Conservation (phyloP, 805 yeast species). For the Saccharomyces paradoxus region DNA sequence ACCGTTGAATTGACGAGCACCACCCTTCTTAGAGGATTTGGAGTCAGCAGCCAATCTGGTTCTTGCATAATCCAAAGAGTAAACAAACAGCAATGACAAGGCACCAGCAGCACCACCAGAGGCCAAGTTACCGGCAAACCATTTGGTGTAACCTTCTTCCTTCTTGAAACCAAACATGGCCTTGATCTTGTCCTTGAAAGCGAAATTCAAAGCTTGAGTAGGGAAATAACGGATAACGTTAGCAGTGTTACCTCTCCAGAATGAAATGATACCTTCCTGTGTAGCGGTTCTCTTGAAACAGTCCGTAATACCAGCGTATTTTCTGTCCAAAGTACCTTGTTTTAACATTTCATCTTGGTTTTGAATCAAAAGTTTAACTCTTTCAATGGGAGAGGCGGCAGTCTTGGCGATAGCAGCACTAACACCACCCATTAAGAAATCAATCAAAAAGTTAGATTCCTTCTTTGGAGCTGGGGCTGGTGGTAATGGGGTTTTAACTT, state of each 20-base stretch:
- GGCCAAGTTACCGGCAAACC: slow-evolving; percentile 98
- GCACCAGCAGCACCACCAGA: slow-evolving; percentile 99
- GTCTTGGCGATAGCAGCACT: slow-evolving; percentile 98
- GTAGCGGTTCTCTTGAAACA: slow-evolving; percentile 93
- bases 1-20: slow-evolving; percentile 97
- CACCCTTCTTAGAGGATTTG: slow-evolving; percentile 75
- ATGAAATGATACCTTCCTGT: slow-evolving; percentile 83
- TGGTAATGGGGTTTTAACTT: background rate
- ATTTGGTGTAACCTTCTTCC: slow-evolving; percentile 83
- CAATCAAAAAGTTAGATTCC: slow-evolving; percentile 44
- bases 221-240: slow-evolving; percentile 98
- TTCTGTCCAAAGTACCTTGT: slow-evolving; percentile 86
- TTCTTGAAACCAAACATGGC: slow-evolving; percentile 94
- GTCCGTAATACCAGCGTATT: slow-evolving; percentile 84
- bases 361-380: slow-evolving; percentile 93
- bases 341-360: slow-evolving; percentile 97
- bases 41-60: slow-evolving; percentile 98
- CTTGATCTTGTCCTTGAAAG: slow-evolving; percentile 97
- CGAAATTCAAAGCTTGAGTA: slow-evolving; percentile 96
- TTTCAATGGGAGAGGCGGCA: slow-evolving; percentile 95
- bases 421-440: slow-evolving; percentile 96
- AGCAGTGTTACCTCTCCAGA: slow-evolving; percentile 99
- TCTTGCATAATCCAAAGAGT: slow-evolving; percentile 95
- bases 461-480: slow-evolving; percentile 5
- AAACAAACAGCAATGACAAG: slow-evolving; percentile 19